Evolutionary conservation across 2,329 filamentous ascomycete genomes (phyloP), one percentile per base, ranked within the genome.

Genomic region (Colletotrichum plurivorum): DNA sequence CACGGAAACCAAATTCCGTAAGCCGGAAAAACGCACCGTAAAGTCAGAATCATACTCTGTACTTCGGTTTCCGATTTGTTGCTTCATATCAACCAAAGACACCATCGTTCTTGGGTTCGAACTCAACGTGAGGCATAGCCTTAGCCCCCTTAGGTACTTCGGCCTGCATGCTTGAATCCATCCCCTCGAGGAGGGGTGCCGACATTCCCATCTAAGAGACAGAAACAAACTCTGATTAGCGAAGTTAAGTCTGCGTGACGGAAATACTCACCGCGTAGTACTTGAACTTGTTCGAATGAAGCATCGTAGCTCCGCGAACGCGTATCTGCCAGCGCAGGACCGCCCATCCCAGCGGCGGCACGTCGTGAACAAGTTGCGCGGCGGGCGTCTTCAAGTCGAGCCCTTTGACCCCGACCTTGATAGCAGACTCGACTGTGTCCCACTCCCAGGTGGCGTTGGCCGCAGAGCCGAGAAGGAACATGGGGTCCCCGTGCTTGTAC

Each of bases 401-500:
- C 18, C 20, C 20, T 12, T 54, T 18, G 5, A n/a, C 16, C 3
- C 56, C 56, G 20, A 49, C 56, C 7, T 13, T 72, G 1, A 81
- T 77, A 0, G 89, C 89, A 55, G 89, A 85, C 0, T 82, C 84
- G 0, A 90, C 85, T 0, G 82, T 84, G 1, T 74, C 75, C 81
- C 85, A 91, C 13, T 79, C 82, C 74, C 87, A 91, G 0, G 71
- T 63, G 0, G 87, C 87, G 0, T 73, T 73, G 1, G 41, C 39
- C 20, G 88, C 88, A 0, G 78, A 67, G 0, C 89, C 89, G 39
- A 91, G 82, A 20, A 85, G 77, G 71, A 83, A 90, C 78, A 86
- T 88, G 73, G 89, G 89, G 72, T 85, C 88, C 45, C 85, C 84
- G 76, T 91, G 89, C 78, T 90, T 90, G 82, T 91, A 89, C 58